Evolutionary conservation across 306 rosid genomes (phyloP).

Genomic region (Vicia faba): DNA sequence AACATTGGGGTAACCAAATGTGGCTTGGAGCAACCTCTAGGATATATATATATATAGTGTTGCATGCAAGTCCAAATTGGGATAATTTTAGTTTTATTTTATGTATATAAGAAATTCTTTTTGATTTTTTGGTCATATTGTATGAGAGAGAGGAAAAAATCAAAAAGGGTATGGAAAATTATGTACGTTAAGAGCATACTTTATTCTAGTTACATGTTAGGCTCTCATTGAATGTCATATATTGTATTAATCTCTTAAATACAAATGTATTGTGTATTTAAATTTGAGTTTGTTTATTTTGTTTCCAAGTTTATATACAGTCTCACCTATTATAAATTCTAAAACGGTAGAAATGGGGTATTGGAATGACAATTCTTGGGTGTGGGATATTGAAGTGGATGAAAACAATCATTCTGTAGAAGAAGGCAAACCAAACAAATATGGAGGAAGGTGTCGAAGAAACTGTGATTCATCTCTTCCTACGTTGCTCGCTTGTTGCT

Average conservation of each 20-base stretch:
- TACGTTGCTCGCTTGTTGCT: too few species aligned
- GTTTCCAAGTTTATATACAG: too few species aligned
- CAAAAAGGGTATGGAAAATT: not conserved
- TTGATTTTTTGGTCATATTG: not conserved
- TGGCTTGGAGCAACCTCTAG: constrained; percentile 10
- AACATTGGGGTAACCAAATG: not conserved
- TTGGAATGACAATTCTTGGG: too few species aligned
- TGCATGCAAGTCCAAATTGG: not conserved
- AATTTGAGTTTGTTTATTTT: not conserved
- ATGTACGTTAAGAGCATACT: not conserved
- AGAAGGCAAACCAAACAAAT: too few species aligned
- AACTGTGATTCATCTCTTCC: too few species aligned
- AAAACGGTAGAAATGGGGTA: too few species aligned
- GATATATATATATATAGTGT: not conserved
- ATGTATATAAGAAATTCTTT: not conserved
- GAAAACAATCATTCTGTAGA: too few species aligned
- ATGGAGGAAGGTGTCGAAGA: too few species aligned
- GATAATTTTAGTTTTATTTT: not conserved
- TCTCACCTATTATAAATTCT: too few species aligned
- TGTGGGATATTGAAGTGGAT: too few species aligned
- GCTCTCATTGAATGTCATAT: not conserved
- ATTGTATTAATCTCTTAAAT: not conserved
- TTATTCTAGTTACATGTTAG: not conserved
- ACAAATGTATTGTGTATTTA: not conserved
- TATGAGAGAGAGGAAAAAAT: not conserved